Evolutionary conservation across 1,284 basidiomycete species (phyloP).

Genomic region (Spongiforma sp.): DNA sequence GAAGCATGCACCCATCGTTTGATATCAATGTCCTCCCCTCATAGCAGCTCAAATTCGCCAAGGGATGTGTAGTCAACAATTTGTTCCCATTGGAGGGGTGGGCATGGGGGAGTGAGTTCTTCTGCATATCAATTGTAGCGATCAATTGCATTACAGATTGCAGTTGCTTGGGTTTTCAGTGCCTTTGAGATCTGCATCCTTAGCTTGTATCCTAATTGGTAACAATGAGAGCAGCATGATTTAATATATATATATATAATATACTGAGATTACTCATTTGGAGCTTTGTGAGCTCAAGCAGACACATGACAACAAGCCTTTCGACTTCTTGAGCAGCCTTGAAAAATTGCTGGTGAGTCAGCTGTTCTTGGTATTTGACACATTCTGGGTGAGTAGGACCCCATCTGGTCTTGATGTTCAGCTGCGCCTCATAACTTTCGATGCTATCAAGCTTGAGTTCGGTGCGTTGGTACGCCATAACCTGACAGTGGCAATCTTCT

Average conservation of each 20-base stretch:
- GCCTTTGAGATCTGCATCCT: background rate
- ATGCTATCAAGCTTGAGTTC: background rate
- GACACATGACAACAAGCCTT: background rate
- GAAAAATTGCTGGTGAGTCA: background rate
- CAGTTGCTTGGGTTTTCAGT: background rate
- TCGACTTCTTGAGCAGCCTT: background rate
- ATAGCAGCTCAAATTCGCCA: background rate
- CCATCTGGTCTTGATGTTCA: background rate
- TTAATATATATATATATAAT: too few relatives aligned
- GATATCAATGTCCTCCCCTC: background rate
- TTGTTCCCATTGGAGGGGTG: background rate
- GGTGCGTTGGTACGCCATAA: background rate
- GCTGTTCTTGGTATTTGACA: background rate
- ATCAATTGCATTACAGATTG: background rate
- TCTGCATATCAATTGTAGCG: background rate
- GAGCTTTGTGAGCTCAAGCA: background rate
- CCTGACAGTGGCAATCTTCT: background rate
- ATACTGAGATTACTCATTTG: background rate
- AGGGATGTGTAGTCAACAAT: background rate
- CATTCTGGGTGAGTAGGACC: background rate
- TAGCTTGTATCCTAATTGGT: background rate
- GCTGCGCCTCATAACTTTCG: background rate
- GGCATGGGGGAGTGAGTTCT: background rate
- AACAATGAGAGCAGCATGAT: too few relatives aligned
- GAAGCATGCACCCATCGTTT: background rate